Conservation (phyloP, 768 basidiomycete genomes). For the Lepiota brunneoincarnata region DNA sequence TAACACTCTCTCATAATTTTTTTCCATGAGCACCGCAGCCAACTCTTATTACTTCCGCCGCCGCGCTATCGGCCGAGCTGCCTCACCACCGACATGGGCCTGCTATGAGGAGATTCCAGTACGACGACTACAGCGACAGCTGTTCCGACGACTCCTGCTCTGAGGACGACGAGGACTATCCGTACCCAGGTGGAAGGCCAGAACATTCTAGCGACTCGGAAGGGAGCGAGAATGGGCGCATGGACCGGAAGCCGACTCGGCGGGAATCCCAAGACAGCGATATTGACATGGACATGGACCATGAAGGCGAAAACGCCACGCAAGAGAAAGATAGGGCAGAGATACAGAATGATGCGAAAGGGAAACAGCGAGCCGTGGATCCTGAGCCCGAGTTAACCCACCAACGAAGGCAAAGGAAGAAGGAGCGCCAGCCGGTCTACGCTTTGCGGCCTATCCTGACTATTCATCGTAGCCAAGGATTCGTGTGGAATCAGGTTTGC, state of each 20-base stretch:
- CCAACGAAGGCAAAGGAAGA: conserved; percentile 38
- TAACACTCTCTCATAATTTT: neutral
- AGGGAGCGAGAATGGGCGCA: conserved; percentile 12
- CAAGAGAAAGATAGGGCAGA: conserved; percentile 20
- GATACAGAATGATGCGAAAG: conserved; percentile 63
- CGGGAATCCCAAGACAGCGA: conserved; percentile 31
- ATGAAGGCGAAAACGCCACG: conserved; percentile 34
- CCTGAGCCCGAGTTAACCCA: conserved; percentile 49
- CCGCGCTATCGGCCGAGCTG: conserved; percentile 74
- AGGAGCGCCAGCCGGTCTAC: conserved; percentile 54
- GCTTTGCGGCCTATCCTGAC: conserved; percentile 81
- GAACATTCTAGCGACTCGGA: conserved; percentile 16
- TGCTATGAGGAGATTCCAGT: conserved; percentile 89
- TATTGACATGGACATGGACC: conserved; percentile 60
- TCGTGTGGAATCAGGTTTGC: conserved; percentile 88
- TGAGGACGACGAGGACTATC: conserved; percentile 72
- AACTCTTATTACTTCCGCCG: conserved; percentile 58
- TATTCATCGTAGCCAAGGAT: conserved; percentile 84
- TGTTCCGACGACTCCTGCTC: conserved; percentile 60
- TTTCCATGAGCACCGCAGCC: conserved; percentile 36
- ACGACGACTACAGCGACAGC: conserved; percentile 59
- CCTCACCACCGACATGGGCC: conserved; percentile 84
- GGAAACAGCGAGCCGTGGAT: conserved; percentile 78
- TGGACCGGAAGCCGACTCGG: conserved; percentile 13
- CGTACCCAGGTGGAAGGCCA: neutral